phyloP scores from a whole-genome alignment of 192 early-diverging fungal genomes.

The Coemansia sp. region DNA sequence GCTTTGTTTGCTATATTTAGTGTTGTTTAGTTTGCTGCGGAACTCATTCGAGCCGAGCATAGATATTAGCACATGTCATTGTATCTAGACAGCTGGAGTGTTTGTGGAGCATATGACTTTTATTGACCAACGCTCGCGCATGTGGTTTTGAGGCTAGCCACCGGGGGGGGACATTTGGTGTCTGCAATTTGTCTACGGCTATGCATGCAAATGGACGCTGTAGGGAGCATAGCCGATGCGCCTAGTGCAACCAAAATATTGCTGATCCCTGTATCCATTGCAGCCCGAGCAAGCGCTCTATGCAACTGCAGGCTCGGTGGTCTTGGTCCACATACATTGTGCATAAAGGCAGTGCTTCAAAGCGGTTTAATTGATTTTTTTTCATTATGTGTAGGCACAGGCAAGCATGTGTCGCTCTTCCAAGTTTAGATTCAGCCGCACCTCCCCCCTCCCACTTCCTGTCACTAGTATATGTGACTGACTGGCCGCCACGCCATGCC shows the following conservation, averaged over 20 bases:
- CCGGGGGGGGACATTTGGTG: too few species aligned
- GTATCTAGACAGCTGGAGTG: not conserved
- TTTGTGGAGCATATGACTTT: not conserved
- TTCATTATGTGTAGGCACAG: not conserved
- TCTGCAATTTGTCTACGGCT: not conserved
- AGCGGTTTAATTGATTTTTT: not conserved
- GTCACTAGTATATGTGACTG: not conserved
- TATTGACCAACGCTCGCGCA: not conserved
- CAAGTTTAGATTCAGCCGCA: not conserved
- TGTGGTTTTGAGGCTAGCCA: not conserved
- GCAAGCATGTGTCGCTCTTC: not conserved
- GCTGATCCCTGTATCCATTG: not conserved
- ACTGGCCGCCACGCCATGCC: not conserved
- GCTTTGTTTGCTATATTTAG: not conserved
- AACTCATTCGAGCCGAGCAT: not conserved
- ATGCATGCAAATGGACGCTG: not conserved
- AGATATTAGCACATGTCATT: not conserved
- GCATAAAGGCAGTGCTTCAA: not conserved
- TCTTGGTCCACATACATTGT: constrained; percentile 2
- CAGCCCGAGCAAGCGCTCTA: not conserved
- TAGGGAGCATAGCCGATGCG: not conserved
- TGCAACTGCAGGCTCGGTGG: not conserved
- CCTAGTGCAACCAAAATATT: not conserved
- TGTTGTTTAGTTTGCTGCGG: not conserved
- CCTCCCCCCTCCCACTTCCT: too few species aligned